Evolutionary conservation across 805 yeast genomes (phyloP), one percentile per base, ranked within the genome.

Genomic region (Isabelozyma rhagii): DNA sequence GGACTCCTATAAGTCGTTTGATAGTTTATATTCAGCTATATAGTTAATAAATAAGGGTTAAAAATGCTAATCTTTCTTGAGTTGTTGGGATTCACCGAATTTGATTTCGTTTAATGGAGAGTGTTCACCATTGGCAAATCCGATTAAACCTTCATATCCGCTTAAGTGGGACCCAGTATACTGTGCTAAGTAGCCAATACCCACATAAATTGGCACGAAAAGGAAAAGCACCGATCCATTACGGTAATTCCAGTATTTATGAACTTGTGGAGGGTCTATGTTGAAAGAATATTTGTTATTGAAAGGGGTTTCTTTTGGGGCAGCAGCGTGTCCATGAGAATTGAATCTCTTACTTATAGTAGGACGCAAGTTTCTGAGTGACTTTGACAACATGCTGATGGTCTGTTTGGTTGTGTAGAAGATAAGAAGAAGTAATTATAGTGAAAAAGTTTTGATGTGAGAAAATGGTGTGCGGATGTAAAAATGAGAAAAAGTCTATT

Each of bases 221-320:
- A 73, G 75, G 43, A 72, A 52, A 45, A 71, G 59, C 34, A 71
- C 64, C 27, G 65, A 58, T 43, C 68, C 61, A 58, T 73, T 72
- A 50, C 71, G 64, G 54, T 60, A 58, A 55, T 66, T 70, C 79
- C 79, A 74, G 63, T 74, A 74, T 53, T 67, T 69, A 55, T 74
- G 79, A 46, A 71, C 73, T 46, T 72, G 78, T 40, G 79, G 79
- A 36, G 78, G 78, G 49, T 62, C 62, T 51, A 64, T 66, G 61
- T 74, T 67, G 62, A 74, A 74, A 59, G 69, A 67, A 61, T 64
- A 57, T 51, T 72, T 74, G 65, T 74, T 74, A 60, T 60, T 69
- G 66, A 74, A 74, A n/a, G 69, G 47, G n/a, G 71, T 49, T 31
- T 58, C 60, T 27, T 55, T 52, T 8, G 59, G 55, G 36, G 58